Evolutionary conservation across 2,329 filamentous ascomycete species (phyloP), one percentile per base, ranked within the genome.

Genomic region (Talaromyces sp.): DNA sequence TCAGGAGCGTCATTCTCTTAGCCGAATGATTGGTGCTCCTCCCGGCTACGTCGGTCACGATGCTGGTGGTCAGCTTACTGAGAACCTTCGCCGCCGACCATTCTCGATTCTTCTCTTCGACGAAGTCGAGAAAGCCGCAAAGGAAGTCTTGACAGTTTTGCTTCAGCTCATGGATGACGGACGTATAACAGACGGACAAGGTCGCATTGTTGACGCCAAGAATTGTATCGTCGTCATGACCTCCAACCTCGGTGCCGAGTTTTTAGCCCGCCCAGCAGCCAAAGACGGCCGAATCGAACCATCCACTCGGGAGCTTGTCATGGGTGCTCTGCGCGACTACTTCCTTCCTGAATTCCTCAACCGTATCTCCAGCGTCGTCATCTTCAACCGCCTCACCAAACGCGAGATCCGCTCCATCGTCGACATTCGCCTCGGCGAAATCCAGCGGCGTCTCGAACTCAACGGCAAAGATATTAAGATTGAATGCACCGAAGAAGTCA

Each of bases 221-320:
- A 99, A 99, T 84, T 98, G 94, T 77, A 98, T 99, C 71, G 94
- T 99, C 50, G 95, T 99, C 79, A 96, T 99, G 93, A 99, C 95
- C 0, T 97, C 93, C 73, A 99, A 99, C 82, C 79, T 99, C 67
- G 95, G 95, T 69, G 95, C 95, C 37, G 95, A 98, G 77, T 96
- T 89, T 77, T 89, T 99, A n/a, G 82, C 91, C 45, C 90, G 93
- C 24, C 90, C 91, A 16, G 88, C 89, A 63, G 86, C 86, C 60
- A 87, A 89, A 61, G 91, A 96, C 71, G 94, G 94, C 72, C 88
- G 84, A 74, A 95, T 99, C 70, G 95, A 99, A 71, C 84, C 88
- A 0, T 88, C 90, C 1, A 97, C 93, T 0, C 86, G 87, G 67
- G 93, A 97, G 75, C 83, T 98, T 68, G 94, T 99, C 73, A 96